A percentile compares a stretch with the other conserved stretches of the same genome.
phyloP scores from a whole-genome alignment of 2,329 filamentous ascomycete genomes.

The Paraphoma chrysanthemicola region DNA sequence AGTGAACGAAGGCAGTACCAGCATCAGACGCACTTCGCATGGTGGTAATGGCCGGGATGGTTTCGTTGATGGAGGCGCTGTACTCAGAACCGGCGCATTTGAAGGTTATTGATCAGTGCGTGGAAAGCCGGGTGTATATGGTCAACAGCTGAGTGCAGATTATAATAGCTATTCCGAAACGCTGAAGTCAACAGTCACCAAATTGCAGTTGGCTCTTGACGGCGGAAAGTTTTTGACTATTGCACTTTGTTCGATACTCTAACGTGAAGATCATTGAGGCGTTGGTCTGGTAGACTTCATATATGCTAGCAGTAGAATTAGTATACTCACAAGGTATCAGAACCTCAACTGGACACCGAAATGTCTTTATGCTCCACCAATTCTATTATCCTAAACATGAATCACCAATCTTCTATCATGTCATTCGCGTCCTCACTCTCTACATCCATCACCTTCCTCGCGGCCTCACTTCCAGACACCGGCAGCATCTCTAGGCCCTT shows the following conservation, averaged over 20 bases:
- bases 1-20: not conserved
- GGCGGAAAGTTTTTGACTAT: too few relatives aligned
- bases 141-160: too few relatives aligned
- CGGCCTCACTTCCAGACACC: constrained; percentile 54
- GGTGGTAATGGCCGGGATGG: not conserved
- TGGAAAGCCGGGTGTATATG: too few relatives aligned
- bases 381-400: not conserved
- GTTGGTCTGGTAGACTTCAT: too few relatives aligned
- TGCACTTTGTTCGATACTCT: too few relatives aligned
- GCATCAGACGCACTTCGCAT: not conserved
- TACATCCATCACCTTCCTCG: constrained; percentile 56
- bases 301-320: too few relatives aligned
- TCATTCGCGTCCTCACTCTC: constrained; percentile 53
- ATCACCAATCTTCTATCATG: constrained; percentile 55
- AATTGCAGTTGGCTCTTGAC: too few relatives aligned
- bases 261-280: too few relatives aligned
- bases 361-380: not conserved
- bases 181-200: too few relatives aligned
- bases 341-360: not conserved
- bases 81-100: too few relatives aligned
- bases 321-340: not conserved
- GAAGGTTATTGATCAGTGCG: too few relatives aligned
- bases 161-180: too few relatives aligned
- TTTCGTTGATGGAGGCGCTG: not conserved
- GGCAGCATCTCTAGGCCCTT: constrained; percentile 56